Conservation (phyloP, 2,329 filamentous ascomycete species). For the Cryphonectria naterciae region DNA sequence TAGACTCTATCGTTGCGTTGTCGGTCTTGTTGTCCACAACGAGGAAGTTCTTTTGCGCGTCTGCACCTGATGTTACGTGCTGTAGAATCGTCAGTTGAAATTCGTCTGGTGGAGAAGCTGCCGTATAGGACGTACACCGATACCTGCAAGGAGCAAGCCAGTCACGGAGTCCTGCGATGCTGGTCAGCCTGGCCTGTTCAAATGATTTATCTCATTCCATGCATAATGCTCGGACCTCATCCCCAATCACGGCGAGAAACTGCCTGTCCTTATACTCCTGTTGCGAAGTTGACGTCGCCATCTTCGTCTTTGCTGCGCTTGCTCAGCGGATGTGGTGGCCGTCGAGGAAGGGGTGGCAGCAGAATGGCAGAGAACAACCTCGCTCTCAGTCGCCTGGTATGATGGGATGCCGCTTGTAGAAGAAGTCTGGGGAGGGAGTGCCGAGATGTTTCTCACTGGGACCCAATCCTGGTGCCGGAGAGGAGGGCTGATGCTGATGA, state of each 20-base stretch:
- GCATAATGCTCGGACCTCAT: conserved; percentile 70
- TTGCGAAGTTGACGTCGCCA: conserved; percentile 47
- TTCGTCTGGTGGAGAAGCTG: neutral
- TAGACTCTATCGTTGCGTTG: conserved; percentile 80
- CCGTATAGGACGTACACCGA: conserved; percentile 67
- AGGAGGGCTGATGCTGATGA: conserved; percentile 1
- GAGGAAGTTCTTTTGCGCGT: conserved; percentile 95
- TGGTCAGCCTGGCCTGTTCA: conserved; percentile 24
- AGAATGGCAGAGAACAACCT: neutral
- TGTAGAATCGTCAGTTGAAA: conserved; percentile 42
- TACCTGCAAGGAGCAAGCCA: conserved; percentile 89
- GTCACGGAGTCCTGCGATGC: conserved; percentile 84
- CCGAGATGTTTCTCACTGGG: neutral
- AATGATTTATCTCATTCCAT: neutral
- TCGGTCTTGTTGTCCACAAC: conserved; percentile 96
- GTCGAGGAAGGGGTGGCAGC: conserved; percentile 10
- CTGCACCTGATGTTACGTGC: conserved; percentile 89
- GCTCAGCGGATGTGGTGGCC: neutral
- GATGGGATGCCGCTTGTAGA: neutral
- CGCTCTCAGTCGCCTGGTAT: neutral
- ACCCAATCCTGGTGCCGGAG: neutral
- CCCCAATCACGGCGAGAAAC: conserved; percentile 96
- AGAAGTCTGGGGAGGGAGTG: neutral
- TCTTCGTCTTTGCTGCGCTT: conserved; percentile 1
- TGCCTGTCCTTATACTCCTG: conserved; percentile 80